These are phyloP conservation scores for Dothiorella sarmentorum DNA, from an alignment of 2,329 filamentous ascomycete genomes.

Conservation along the genomic window DNA sequence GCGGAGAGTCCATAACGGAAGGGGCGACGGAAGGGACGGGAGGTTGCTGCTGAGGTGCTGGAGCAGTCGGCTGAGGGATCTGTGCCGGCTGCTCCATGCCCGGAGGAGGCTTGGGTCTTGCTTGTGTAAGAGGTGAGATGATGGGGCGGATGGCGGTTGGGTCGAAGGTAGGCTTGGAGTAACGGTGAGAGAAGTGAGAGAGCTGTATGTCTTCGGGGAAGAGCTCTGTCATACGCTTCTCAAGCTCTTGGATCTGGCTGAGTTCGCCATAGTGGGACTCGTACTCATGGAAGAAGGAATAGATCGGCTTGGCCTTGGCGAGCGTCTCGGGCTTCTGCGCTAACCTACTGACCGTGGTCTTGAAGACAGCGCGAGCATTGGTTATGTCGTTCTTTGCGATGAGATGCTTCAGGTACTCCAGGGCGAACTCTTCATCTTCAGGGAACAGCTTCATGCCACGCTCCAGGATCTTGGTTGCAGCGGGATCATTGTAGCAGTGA, in stretches of 20 bases:
- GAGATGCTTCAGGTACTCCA: constrained; percentile 94
- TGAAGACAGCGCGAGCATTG: constrained; percentile 93
- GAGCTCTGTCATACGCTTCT: constrained; percentile 89
- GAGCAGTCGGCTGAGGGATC: neutral
- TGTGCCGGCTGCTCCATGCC: constrained; percentile 8
- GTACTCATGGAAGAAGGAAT: constrained; percentile 90
- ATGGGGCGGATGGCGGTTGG: constrained; percentile 78
- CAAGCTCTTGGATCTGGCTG: constrained; percentile 83
- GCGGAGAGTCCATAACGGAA: constrained; percentile 17
- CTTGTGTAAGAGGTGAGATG: constrained; percentile 75
- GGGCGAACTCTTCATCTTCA: constrained; percentile 85
- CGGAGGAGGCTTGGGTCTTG: constrained; percentile 46
- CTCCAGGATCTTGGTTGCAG: constrained; percentile 93
- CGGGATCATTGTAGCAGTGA: constrained; percentile 90
- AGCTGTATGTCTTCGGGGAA: constrained; percentile 84
- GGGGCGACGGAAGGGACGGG: constrained; percentile 1
- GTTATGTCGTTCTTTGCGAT: constrained; percentile 90
- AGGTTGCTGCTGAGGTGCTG: neutral
- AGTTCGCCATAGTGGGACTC: constrained; percentile 93
- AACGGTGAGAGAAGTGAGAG: constrained; percentile 71
- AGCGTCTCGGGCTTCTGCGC: constrained; percentile 71
- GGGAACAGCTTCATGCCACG: constrained; percentile 90
- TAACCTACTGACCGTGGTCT: constrained; percentile 83
- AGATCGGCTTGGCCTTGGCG: constrained; percentile 76
- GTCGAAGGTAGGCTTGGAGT: constrained; percentile 66